phyloP scores from a whole-genome alignment of 805 yeast genomes.

The Cyberlindnera americana region DNA sequence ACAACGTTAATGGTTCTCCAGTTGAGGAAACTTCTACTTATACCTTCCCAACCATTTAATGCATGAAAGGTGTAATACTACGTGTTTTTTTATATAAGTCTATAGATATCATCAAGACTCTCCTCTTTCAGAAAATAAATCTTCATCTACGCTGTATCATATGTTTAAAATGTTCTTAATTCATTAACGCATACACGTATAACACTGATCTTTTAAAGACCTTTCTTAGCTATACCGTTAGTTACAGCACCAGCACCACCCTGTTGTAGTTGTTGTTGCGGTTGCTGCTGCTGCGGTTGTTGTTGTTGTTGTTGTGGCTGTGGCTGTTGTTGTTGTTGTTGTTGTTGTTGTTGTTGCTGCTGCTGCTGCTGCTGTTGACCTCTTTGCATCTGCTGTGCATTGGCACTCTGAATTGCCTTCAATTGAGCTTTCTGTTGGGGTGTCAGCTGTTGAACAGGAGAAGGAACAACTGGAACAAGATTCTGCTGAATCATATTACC shows the following conservation, averaged over 20 bases:
- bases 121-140: too few species aligned
- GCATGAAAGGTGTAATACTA: too few species aligned
- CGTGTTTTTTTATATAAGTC: too few species aligned
- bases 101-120: too few species aligned
- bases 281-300: too few species aligned
- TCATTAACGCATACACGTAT: slow-evolving; percentile 1
- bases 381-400: slow-evolving; percentile 25
- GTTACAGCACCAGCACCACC: background rate
- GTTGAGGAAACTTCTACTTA: slow-evolving; percentile 58
- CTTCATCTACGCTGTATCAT: background rate
- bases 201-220: background rate
- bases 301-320: too few species aligned
- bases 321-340: too few species aligned
- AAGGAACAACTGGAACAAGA: slow-evolving; percentile 3
- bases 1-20: slow-evolving; percentile 42
- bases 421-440: slow-evolving; percentile 31
- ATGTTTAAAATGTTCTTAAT: background rate
- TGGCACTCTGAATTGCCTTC: slow-evolving; percentile 24
- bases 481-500: slow-evolving; percentile 2
- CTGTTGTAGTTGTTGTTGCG: too few species aligned
- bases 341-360: too few species aligned
- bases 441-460: slow-evolving; percentile 17
- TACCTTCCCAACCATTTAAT: slow-evolving; percentile 29
- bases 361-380: too few species aligned
- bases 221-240: slow-evolving; percentile 1